These are phyloP conservation scores for Microdochium paspali DNA, from an alignment of 2,329 filamentous ascomycete species.

Conservation along the genomic window DNA sequence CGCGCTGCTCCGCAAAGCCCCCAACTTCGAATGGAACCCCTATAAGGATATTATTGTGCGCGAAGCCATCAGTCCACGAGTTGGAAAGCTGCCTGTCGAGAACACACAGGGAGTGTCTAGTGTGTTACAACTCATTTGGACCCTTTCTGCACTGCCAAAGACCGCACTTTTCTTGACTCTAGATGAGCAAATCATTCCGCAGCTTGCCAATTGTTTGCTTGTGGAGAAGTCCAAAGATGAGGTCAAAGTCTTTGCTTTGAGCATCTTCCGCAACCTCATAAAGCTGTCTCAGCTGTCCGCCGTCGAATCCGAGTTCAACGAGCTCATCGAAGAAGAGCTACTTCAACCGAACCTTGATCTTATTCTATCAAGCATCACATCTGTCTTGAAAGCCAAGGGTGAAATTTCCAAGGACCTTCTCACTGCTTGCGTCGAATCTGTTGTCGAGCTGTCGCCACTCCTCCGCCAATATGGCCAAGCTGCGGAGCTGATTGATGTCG, in stretches of 20 bases:
- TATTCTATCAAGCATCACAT: slow-evolving; percentile 58
- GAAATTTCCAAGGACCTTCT: slow-evolving; percentile 64
- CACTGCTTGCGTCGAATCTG: slow-evolving; percentile 66
- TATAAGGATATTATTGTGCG: slow-evolving; percentile 64
- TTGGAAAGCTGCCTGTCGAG: slow-evolving; percentile 72
- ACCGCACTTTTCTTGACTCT: slow-evolving; percentile 58
- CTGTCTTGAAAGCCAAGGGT: slow-evolving; percentile 49
- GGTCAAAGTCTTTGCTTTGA: slow-evolving; percentile 74
- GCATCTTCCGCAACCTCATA: slow-evolving; percentile 63
- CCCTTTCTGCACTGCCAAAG: slow-evolving; percentile 63
- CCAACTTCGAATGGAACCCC: slow-evolving; percentile 59
- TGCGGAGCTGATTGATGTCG: slow-evolving; percentile 69
- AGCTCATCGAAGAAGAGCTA: slow-evolving; percentile 44
- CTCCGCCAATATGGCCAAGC: slow-evolving; percentile 61
- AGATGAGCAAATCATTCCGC: slow-evolving; percentile 56
- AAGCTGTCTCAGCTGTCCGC: slow-evolving; percentile 47
- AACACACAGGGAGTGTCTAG: slow-evolving; percentile 85
- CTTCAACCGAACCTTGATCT: slow-evolving; percentile 47
- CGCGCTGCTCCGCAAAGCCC: slow-evolving; percentile 65
- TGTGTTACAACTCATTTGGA: slow-evolving; percentile 68
- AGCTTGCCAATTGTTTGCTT: slow-evolving; percentile 63
- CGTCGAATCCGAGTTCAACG: slow-evolving; percentile 45
- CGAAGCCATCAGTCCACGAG: slow-evolving; percentile 66
- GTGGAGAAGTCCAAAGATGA: slow-evolving; percentile 72
- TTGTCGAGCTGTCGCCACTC: slow-evolving; percentile 66